A percentile compares a stretch with the other conserved stretches of the same genome.
Evolutionary conservation across 768 basidiomycete species (phyloP).

Genomic region (Cyclocybe cylindracea): DNA sequence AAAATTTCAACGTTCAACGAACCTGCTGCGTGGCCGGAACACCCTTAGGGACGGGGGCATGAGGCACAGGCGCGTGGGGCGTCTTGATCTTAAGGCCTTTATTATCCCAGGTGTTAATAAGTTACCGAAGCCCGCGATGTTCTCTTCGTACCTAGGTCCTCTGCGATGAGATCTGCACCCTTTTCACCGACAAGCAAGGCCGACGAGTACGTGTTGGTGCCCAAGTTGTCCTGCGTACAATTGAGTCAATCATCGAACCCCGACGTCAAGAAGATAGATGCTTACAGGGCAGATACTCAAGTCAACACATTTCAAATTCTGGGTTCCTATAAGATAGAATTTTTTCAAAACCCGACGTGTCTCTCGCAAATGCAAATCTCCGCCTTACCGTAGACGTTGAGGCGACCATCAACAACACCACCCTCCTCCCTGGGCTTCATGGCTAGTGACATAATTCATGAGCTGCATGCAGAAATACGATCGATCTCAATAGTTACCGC

Average conservation of each 20-base stretch:
- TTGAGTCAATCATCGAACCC: background rate
- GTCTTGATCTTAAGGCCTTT: conserved; percentile 60
- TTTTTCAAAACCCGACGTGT: background rate
- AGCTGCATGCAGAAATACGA: no score
- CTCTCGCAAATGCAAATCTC: background rate
- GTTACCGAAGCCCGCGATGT: background rate
- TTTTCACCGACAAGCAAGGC: conserved; percentile 73
- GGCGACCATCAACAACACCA: conserved; percentile 63
- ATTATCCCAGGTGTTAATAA: background rate
- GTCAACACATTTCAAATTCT: conserved; percentile 69
- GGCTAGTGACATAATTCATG: conserved; percentile 29
- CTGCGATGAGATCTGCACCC: conserved; percentile 58
- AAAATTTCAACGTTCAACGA: conserved; percentile 29
- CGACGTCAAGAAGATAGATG: conserved; percentile 1
- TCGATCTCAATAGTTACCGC: conserved; percentile 31
- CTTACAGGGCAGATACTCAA: conserved; percentile 72
- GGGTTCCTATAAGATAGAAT: conserved; percentile 37
- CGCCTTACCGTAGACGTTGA: conserved; percentile 54
- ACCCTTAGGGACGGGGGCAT: conserved; percentile 60
- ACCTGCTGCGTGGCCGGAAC: conserved; percentile 48
- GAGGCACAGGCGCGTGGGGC: conserved; percentile 70
- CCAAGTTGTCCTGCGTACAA: conserved; percentile 58
- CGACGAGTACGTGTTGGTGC: conserved; percentile 74
- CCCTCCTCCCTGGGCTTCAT: conserved; percentile 71
- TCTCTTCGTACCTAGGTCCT: conserved; percentile 56